Evolutionary conservation across 148 eudicot species (phyloP).

Genomic region (Chenopodium suecicum): DNA sequence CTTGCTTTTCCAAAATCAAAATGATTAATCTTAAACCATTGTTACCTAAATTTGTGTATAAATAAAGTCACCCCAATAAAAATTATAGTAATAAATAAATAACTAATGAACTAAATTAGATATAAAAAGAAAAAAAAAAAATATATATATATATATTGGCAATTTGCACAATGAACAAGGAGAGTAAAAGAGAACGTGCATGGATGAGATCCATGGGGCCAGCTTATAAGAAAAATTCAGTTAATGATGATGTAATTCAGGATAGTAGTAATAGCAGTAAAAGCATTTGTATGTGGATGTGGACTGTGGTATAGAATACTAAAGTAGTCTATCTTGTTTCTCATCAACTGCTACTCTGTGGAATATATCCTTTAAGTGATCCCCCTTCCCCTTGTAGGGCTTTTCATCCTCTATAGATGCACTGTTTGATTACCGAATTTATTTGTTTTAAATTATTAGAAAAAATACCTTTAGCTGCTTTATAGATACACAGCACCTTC

Average conservation of each 20-base stretch:
- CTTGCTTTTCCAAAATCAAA: neutral
- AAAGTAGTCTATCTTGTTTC: neutral
- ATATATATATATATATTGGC: neutral
- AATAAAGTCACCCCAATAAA: neutral
- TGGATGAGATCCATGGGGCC: neutral
- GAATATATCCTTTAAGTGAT: neutral
- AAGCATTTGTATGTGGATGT: neutral
- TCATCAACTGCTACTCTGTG: neutral
- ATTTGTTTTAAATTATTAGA: neutral
- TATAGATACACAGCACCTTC: constrained; percentile 44
- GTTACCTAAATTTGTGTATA: neutral
- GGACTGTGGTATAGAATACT: neutral
- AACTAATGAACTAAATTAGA: no score
- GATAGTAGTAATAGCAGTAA: no score
- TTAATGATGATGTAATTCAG: no score
- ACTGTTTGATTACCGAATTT: neutral
- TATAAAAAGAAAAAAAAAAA: no score
- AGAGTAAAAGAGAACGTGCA: no score
- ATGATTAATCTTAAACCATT: neutral
- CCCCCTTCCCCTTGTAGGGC: neutral
- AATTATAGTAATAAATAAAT: no score
- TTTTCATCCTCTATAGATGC: neutral
- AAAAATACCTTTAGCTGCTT: constrained; percentile 63
- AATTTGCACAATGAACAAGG: neutral
- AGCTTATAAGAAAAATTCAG: no score